Percentiles rank a stretch among this genome's conserved stretches.
phyloP scores from a whole-genome alignment of 1,284 basidiomycete genomes.

The Meripilus lineatus region DNA sequence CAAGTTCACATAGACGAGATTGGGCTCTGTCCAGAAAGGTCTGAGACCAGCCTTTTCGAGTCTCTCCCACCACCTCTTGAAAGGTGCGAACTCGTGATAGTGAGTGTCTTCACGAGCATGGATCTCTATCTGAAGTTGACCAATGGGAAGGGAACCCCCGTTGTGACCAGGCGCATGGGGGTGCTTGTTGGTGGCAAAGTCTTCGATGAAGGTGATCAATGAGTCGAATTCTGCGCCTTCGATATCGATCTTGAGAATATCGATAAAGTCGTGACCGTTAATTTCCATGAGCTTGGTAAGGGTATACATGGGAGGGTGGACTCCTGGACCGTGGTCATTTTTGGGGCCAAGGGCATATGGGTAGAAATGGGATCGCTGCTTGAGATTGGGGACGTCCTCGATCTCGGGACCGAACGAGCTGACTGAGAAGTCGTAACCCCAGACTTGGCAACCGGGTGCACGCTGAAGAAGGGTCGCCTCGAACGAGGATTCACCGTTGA shows the following conservation, averaged over 20 bases:
- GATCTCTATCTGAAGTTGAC: constrained; percentile 38
- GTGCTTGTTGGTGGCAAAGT: constrained; percentile 9
- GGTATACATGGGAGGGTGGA: constrained; percentile 38
- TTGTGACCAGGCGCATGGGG: neutral
- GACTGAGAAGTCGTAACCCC: constrained; percentile 52
- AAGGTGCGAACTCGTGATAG: constrained; percentile 27
- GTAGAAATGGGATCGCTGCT: constrained; percentile 36
- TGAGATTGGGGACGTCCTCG: constrained; percentile 25
- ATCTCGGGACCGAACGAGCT: constrained; percentile 45
- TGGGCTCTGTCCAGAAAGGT: constrained; percentile 28
- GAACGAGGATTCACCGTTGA: constrained; percentile 52
- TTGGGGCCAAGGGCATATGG: constrained; percentile 37
- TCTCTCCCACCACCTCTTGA: constrained; percentile 27
- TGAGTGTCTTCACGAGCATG: constrained; percentile 20
- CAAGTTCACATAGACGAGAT: constrained; percentile 34
- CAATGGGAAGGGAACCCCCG: constrained; percentile 24
- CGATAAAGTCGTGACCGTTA: constrained; percentile 41
- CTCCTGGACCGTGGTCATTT: constrained; percentile 29
- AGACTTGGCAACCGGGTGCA: constrained; percentile 39
- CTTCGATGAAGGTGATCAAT: constrained; percentile 32
- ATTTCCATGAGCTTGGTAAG: constrained; percentile 41
- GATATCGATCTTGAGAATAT: constrained; percentile 47
- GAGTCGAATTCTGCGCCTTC: constrained; percentile 43
- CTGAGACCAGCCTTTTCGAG: constrained; percentile 21
- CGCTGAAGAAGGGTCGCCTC: constrained; percentile 41